Evolutionary conservation across 2,329 filamentous ascomycete genomes (phyloP), one percentile per base, ranked within the genome.

Genomic region (Fusarium fracticaudum): DNA sequence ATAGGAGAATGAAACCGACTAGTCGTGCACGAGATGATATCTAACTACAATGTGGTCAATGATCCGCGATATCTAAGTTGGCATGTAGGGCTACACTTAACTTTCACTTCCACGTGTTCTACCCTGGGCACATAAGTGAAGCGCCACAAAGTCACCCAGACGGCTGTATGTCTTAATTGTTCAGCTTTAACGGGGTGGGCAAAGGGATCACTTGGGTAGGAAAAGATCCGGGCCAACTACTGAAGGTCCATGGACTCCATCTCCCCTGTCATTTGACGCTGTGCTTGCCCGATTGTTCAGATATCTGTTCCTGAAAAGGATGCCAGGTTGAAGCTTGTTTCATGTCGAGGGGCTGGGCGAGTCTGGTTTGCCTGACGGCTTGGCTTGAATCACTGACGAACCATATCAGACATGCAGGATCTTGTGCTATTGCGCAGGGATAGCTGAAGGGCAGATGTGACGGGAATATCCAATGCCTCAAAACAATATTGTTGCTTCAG

Each of bases 41-140:
- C 67, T 71, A 71, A 44, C 60, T 60, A 48, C 40, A 70, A 70
- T 60, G 26, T 61, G 47, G 67, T 60, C 51, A 70, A 70, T 57
- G 54, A 57, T 64, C 65, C 67, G 65, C 26, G 38, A 53, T 51
- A 20, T 69, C 55, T 64, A 29, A 44, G 41, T 43, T 61, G 13
- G 40, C 44, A 54, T 64, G 60, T 70, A 71, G 53, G 67, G 67
- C 67, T 70, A 67, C 60, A 66, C 54, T 33, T 35, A 50, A 65
- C 45, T 50, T 24, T 35, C 50, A 45, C 47, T 55, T 38, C 40
- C 60, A 66, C 60, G 67, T 70, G 67, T 50, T 59, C 53, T 64
- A 70, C 67, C 37, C 64, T 54, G 15, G 44, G n/a, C 41, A 50
- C 15, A 24, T 53, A 38, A 35, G 33, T 41, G 59, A 47, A 31